Percentiles rank a stretch among this genome's conserved stretches.
phyloP scores from a whole-genome alignment of 257 asterid genomes.

The Solanum peruvianum region DNA sequence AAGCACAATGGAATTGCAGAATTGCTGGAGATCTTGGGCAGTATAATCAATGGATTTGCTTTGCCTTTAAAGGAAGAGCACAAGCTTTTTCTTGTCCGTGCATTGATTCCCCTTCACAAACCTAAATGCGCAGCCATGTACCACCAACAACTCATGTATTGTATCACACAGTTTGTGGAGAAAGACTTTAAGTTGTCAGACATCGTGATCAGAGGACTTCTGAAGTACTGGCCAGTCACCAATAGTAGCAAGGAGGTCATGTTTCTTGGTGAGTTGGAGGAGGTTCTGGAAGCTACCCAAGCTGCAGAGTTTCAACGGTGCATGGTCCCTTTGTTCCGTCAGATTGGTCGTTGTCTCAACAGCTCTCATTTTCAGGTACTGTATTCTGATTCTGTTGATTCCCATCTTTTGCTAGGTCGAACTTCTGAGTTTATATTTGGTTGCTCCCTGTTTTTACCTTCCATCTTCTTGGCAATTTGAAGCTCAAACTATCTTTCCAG shows the following conservation, averaged over 20 bases:
- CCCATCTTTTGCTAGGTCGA: not conserved
- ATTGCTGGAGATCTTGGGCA: conserved; percentile 30
- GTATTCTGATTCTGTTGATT: not conserved
- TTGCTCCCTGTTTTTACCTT: not conserved
- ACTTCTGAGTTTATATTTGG: not conserved
- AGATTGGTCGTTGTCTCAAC: conserved; percentile 27
- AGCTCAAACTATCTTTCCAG: not conserved
- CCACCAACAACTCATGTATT: conserved; percentile 27
- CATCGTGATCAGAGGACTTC: conserved; percentile 22
- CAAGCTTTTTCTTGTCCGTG: conserved; percentile 31
- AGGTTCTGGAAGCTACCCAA: conserved; percentile 28
- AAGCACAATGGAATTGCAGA: conserved; percentile 41
- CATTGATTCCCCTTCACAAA: conserved; percentile 33
- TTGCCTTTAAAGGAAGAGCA: conserved; percentile 37
- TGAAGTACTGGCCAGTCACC: conserved; percentile 37
- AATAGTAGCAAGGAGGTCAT: conserved; percentile 31
- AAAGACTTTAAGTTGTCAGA: conserved; percentile 29
- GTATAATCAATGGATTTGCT: conserved; percentile 33
- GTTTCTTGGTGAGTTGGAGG: conserved; percentile 39
- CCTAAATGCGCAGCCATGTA: conserved; percentile 21
- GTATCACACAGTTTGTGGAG: conserved; percentile 27
- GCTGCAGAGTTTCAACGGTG: conserved; percentile 26
- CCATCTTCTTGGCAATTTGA: not conserved
- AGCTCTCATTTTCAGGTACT: conserved; percentile 36
- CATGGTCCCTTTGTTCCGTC: conserved; percentile 26